These are phyloP conservation scores for Fonsecaea monophora DNA, from an alignment of 2,329 filamentous ascomycete species.

Conservation along the genomic window DNA sequence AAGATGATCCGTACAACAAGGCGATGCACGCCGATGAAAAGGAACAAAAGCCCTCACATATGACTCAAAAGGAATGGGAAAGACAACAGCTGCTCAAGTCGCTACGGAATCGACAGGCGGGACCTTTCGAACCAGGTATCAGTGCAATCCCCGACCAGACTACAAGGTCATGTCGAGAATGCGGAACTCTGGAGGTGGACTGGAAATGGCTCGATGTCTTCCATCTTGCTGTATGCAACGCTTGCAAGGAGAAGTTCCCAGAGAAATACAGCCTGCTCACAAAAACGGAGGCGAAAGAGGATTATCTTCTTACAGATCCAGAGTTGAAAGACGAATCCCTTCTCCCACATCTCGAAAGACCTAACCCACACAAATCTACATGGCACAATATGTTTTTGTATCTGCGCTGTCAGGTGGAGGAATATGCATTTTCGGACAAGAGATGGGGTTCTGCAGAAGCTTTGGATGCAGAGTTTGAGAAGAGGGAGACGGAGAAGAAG, in stretches of 20 bases:
- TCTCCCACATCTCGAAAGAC: conserved; percentile 83
- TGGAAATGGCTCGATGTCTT: conserved; percentile 94
- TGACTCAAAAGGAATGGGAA: conserved; percentile 94
- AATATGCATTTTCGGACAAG: conserved; percentile 78
- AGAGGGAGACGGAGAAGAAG: conserved; percentile 79
- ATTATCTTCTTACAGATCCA: conserved; percentile 92
- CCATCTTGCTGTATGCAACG: conserved; percentile 73
- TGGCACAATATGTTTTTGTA: conserved; percentile 99
- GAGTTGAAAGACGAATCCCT: conserved; percentile 89
- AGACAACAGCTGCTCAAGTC: conserved; percentile 75
- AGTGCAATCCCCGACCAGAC: conserved; percentile 70
- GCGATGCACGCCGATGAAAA: conserved; percentile 67
- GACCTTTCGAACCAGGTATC: conserved; percentile 88
- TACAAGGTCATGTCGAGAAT: conserved; percentile 82
- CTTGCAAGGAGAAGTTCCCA: conserved; percentile 86
- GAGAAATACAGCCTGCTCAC: conserved; percentile 95
- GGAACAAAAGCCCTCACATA: conserved; percentile 78
- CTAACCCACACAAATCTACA: conserved; percentile 93
- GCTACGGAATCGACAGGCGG: conserved; percentile 74
- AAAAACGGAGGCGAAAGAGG: conserved; percentile 94
- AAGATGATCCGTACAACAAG: conserved; percentile 90
- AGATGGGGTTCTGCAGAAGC: conserved; percentile 92
- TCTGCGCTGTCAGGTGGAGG: conserved; percentile 89
- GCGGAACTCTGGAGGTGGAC: conserved; percentile 83
- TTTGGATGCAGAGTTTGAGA: conserved; percentile 86